Base-by-base conservation (phyloP, 2,329 filamentous ascomycete genomes). In the Claviceps lovelessii region DNA sequence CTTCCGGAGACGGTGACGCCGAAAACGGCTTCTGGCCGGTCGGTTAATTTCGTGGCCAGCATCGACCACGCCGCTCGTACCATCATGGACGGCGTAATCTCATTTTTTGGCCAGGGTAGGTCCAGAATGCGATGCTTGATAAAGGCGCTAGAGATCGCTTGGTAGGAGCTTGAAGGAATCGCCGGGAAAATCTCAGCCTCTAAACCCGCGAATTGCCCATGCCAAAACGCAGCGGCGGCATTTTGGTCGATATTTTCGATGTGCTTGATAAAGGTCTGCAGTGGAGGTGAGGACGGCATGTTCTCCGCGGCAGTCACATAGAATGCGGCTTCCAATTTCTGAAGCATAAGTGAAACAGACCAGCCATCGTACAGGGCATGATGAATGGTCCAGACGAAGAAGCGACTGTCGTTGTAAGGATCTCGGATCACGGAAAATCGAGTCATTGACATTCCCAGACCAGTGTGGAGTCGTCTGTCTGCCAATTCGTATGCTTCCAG, bases 341-440 rank as follows among this genome's bases (percentile, higher is more conserved):
- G 69, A 37, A 76, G 66, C 3, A 76, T 62, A 4, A 76, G 61
- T 5, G 70, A 69, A 68, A 76, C 71, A 1, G 70, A 74, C 75
- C 76, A 78, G 17, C 76, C 76, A 52, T 79, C 76, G 54, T 79
- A 79, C 0, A 78, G 62, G 13, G 71, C 72, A 58, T 79, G 76
- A 55, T 79, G 76, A 60, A 77, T 72, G 0, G 73, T 74, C 58
- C 73, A 75, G 63, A 47, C 42, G 19, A 51, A 58, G 41, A 49
- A 58, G 45, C 10, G 39, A n/a, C 10, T 33, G 11, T 49, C 29
- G 3, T 39, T 17, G 5, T 2, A 4, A 5, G 10, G 51, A 45
- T 52, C 54, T 9, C 58, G 45, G 23, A 62, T 28, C 3, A 62
- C 13, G 9, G 60, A 58, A 13, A 59, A 19, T n/a, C 37, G 13